Evolutionary conservation across 1,139 yeast genomes (phyloP).

Genomic region (Candida sp.): DNA sequence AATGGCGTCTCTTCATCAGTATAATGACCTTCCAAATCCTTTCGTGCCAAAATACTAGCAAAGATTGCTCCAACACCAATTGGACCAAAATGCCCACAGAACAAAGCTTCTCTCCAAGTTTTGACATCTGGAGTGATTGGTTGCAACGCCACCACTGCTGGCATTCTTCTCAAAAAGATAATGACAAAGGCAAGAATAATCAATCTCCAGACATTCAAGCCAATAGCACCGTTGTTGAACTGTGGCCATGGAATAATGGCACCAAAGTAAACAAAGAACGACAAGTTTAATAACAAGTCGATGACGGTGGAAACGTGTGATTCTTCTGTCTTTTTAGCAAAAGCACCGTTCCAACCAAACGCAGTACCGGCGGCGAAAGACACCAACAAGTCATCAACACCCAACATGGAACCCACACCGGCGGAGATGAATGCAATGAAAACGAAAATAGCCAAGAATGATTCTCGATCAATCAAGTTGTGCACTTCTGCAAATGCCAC

Average conservation of each 20-base stretch:
- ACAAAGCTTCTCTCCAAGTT: conserved; percentile 94
- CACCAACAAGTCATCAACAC: conserved; percentile 90
- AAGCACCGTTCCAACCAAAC: conserved; percentile 97
- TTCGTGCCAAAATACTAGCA: conserved; percentile 84
- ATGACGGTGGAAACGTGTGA: conserved; percentile 93
- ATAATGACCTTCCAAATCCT: conserved; percentile 66
- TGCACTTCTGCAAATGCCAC: conserved; percentile 80
- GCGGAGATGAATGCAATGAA: conserved; percentile 89
- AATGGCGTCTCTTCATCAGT: conserved; percentile 67
- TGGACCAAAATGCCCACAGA: conserved; percentile 98
- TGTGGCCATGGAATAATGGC: conserved; percentile 94
- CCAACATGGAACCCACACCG: conserved; percentile 91
- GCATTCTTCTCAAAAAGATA: conserved; percentile 83
- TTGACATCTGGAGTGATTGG: conserved; percentile 91
- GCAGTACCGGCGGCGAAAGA: conserved; percentile 98
- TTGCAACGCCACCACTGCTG: conserved; percentile 80
- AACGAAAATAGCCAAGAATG: conserved; percentile 89
- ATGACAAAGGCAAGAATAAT: conserved; percentile 83
- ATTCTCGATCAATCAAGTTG: conserved; percentile 88
- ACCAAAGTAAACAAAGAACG: conserved; percentile 93
- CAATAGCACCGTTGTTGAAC: conserved; percentile 69
- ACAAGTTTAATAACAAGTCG: conserved; percentile 80
- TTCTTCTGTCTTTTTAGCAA: conserved; percentile 86
- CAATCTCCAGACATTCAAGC: conserved; percentile 85
- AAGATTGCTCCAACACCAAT: conserved; percentile 98